Evolutionary conservation across 2,329 filamentous ascomycete species (phyloP).

Genomic region (Colletotrichum cereale): DNA sequence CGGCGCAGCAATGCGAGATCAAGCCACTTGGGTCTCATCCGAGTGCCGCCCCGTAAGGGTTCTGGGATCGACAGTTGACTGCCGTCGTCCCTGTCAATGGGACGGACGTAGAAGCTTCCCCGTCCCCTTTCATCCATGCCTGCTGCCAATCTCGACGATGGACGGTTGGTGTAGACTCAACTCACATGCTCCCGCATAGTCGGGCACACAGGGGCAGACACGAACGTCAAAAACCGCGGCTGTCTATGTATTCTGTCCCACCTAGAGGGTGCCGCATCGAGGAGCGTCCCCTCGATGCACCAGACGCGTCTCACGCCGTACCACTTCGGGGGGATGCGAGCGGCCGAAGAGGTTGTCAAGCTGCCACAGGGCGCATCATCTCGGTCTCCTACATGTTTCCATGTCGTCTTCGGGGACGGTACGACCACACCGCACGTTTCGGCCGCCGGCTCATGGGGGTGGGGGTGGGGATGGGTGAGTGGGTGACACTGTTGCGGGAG

Average conservation of each 20-base stretch:
- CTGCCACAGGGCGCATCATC: not conserved
- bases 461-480: not conserved
- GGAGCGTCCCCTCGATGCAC: not conserved
- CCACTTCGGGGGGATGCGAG: not conserved
- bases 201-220: not conserved
- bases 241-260: not conserved
- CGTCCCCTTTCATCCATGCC: not conserved
- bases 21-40: not conserved
- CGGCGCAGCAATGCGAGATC: slow-evolving; percentile 16
- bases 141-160: not conserved
- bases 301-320: not conserved
- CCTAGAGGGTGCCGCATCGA: not conserved
- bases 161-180: not conserved
- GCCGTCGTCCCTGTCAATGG: not conserved
- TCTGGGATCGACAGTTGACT: not conserved
- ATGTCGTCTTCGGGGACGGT: not conserved
- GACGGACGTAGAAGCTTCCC: not conserved
- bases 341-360: not conserved
- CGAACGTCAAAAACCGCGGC: not conserved
- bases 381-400: slow-evolving; percentile 25
- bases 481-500: not conserved
- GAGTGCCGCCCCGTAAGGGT: not conserved
- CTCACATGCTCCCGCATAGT: not conserved
- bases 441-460: not conserved
- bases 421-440: not conserved